Base-by-base conservation (phyloP, 164 flowering plant genomes). In the Dillenia suffruticosa region DNA sequence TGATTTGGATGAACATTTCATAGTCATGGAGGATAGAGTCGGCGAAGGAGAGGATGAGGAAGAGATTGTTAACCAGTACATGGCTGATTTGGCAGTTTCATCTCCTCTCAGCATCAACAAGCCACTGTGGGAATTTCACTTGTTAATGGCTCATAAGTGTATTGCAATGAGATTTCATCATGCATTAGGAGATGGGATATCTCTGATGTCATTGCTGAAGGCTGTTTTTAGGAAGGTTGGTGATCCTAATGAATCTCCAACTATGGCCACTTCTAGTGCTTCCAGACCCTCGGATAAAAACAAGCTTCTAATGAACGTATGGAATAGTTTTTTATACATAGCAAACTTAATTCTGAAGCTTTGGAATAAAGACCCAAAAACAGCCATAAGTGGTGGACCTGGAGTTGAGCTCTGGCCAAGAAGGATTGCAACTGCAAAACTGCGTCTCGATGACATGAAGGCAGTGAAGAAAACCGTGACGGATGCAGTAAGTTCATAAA, bases 401-500 rank as follows among this genome's bases (percentile, higher is more conserved):
- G 86, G 86, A 15, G 75, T 82, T 51, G 83, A 82, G 75, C 78
- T 75, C 22, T 82, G 86, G 86, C 83, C 83, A 10, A 73, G 83
- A 67, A 79, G 73, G 57, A n/a, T 79, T 43, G 82, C 67, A 10
- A 79, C 81, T 3, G 80, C 81, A 1, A 67, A 56, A 58, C 77
- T 82, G 40, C 22, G 3, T 58, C 46, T 82, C 4, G 64, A 79
- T 10, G 83, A 82, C 59, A 75, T 82, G 77, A 79, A 79, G 72
- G 10, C 24, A 15, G 76, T 77, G 14, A 82, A 75, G 56, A 67
- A 19, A 12, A 72, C 73, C 12, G 44, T 79, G n/a, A 68, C 74
- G 17, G 59, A 62, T 52, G 67, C 69, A 51, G 85, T 81, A 72
- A 68, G 76, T 65, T 4, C 5, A 32, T 2, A 26, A 32, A 32